phyloP scores from a whole-genome alignment of 345 rosid genomes.

The Psidium guajava region DNA sequence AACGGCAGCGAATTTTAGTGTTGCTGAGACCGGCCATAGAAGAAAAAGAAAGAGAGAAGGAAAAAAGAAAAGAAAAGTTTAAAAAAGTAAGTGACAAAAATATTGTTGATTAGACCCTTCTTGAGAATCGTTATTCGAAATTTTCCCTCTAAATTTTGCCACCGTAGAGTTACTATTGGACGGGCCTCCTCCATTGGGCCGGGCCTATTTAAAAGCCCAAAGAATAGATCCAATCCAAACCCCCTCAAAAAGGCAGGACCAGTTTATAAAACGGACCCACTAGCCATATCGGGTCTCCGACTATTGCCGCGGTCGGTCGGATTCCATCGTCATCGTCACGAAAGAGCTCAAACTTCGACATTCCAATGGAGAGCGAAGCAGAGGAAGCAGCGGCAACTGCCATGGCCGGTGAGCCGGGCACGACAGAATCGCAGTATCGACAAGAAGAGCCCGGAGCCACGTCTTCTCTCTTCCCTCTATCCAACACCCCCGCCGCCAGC shows the following conservation, averaged over 20 bases:
- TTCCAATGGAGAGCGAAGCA: not conserved
- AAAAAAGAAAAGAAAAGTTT: too few relatives aligned
- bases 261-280: not conserved
- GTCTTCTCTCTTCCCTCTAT: constrained; percentile 12
- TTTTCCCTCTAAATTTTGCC: too few relatives aligned
- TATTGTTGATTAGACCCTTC: too few relatives aligned
- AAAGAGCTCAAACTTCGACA: not conserved
- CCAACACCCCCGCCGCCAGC: constrained; percentile 23
- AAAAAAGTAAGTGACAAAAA: too few relatives aligned
- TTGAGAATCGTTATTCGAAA: too few relatives aligned
- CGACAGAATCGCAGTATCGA: not conserved
- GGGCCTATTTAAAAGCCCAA: not conserved
- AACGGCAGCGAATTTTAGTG: not conserved
- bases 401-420: not conserved
- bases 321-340: not conserved
- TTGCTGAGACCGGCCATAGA: too few relatives aligned
- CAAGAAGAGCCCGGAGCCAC: not conserved
- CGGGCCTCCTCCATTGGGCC: not conserved
- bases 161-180: too few relatives aligned
- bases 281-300: not conserved
- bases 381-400: not conserved
- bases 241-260: not conserved
- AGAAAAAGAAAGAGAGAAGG: too few relatives aligned
- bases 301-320: not conserved
- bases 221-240: not conserved